Conservation (phyloP, 73 alveolate species). For the Breviolum minutum region DNA sequence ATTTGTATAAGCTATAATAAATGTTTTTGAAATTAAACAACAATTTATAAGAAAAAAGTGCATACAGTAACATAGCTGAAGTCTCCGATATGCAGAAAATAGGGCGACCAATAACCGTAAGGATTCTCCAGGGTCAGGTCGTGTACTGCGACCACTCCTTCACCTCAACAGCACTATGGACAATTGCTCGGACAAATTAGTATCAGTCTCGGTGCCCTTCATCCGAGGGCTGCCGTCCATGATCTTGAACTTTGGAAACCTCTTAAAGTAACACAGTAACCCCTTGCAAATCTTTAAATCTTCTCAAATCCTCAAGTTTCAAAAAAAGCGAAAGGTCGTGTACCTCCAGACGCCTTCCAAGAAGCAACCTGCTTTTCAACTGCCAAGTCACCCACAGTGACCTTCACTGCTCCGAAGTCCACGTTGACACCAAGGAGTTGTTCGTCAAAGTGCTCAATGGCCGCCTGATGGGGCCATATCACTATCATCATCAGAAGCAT, state of each 20-base stretch:
- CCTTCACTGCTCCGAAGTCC: conserved; percentile 11
- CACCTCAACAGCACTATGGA: neutral
- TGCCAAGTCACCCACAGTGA: conserved; percentile 1
- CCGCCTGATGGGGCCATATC: neutral
- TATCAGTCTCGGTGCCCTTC: neutral
- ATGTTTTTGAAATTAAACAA: too few species aligned
- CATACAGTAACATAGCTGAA: too few species aligned
- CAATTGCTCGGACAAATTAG: neutral
- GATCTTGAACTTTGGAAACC: too few species aligned
- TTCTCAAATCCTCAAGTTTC: too few species aligned
- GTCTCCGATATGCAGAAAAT: neutral
- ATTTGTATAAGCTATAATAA: too few species aligned
- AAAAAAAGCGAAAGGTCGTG: too few species aligned
- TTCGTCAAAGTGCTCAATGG: neutral
- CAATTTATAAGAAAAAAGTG: too few species aligned
- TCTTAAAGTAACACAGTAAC: too few species aligned
- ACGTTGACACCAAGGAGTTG: neutral
- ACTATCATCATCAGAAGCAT: too few species aligned
- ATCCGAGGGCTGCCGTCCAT: too few species aligned
- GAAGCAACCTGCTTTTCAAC: neutral
- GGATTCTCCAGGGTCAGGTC: conserved; percentile 38
- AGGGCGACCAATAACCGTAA: conserved; percentile 12
- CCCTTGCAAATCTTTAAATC: too few species aligned
- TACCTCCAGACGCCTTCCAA: too few species aligned
- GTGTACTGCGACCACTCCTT: conserved; percentile 11